phyloP scores from a whole-genome alignment of 768 basidiomycete genomes.

The Termitomyces heimii region DNA sequence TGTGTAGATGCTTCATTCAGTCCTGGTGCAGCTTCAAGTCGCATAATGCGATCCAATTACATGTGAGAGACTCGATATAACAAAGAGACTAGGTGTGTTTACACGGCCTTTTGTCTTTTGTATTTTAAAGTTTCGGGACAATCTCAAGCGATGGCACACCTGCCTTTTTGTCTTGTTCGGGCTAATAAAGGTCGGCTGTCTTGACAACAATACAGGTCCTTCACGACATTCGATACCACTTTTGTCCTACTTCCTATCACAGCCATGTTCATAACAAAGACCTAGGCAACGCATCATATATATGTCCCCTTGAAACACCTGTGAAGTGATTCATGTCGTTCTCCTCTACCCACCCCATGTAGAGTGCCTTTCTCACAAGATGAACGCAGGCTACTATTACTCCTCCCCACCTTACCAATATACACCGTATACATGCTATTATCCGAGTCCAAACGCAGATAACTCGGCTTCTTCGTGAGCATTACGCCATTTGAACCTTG shows the following conservation, averaged over 20 bases:
- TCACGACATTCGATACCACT: not conserved
- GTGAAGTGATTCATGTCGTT: not conserved
- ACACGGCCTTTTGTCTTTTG: not conserved
- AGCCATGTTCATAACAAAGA: constrained; percentile 6
- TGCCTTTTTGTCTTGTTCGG: not conserved
- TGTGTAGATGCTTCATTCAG: not conserved
- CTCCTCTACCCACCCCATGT: not conserved
- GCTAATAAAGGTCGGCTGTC: not conserved
- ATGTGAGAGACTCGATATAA: not conserved
- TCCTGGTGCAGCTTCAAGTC: not conserved
- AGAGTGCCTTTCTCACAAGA: not conserved
- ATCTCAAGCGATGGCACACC: not conserved
- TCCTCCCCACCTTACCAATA: not conserved
- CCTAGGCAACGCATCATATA: not conserved
- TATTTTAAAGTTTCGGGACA: not conserved
- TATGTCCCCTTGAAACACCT: not conserved
- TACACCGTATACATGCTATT: not conserved
- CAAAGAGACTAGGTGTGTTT: not conserved
- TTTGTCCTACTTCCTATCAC: constrained; percentile 8
- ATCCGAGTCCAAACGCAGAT: not conserved
- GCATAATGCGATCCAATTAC: not conserved
- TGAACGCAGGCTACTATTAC: not conserved
- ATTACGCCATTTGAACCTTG: not conserved
- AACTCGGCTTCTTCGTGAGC: constrained; percentile 2
- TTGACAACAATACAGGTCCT: not conserved